These are phyloP conservation scores for Chrysanthemum seticuspe DNA, from an alignment of 129 eudicot species.

Conservation along the genomic window DNA sequence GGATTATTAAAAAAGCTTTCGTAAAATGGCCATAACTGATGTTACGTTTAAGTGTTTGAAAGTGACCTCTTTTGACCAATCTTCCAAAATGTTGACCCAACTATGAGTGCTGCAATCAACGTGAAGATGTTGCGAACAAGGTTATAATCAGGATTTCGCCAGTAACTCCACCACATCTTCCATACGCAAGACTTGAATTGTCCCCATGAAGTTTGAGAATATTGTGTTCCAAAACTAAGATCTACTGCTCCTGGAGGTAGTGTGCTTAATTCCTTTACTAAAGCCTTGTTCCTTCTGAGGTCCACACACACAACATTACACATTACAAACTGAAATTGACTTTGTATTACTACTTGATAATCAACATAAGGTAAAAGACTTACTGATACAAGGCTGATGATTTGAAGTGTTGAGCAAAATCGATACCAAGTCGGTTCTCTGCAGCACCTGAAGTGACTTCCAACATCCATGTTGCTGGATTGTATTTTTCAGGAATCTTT, in stretches of 20 bases:
- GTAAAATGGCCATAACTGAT: not conserved
- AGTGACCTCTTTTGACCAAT: conserved; percentile 68
- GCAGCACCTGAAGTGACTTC: conserved; percentile 57
- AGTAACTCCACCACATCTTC: conserved; percentile 89
- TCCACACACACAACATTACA: not conserved
- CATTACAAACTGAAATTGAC: not conserved
- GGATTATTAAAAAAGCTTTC: not conserved
- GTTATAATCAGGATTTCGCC: conserved; percentile 94
- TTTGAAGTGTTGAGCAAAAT: conserved; percentile 55
- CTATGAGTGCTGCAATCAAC: conserved; percentile 52
- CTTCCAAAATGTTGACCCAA: conserved; percentile 75
- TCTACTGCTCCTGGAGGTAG: conserved; percentile 64
- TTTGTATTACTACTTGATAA: conserved; percentile 3
- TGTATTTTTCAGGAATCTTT: conserved; percentile 56
- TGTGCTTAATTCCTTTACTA: conserved; percentile 54
- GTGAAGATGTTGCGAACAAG: conserved; percentile 76
- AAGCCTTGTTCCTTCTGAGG: conserved; percentile 53
- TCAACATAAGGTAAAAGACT: conserved; percentile 15
- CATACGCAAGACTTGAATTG: conserved; percentile 75
- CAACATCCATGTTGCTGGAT: conserved; percentile 85
- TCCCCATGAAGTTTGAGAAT: conserved; percentile 63
- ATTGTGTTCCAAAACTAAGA: conserved; percentile 55
- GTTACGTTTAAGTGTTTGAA: not conserved
- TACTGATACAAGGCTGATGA: conserved; percentile 47
- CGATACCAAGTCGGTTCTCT: conserved; percentile 55